phyloP scores from a whole-genome alignment of 1,284 basidiomycete genomes.

The Ceratobasidium sp. region DNA sequence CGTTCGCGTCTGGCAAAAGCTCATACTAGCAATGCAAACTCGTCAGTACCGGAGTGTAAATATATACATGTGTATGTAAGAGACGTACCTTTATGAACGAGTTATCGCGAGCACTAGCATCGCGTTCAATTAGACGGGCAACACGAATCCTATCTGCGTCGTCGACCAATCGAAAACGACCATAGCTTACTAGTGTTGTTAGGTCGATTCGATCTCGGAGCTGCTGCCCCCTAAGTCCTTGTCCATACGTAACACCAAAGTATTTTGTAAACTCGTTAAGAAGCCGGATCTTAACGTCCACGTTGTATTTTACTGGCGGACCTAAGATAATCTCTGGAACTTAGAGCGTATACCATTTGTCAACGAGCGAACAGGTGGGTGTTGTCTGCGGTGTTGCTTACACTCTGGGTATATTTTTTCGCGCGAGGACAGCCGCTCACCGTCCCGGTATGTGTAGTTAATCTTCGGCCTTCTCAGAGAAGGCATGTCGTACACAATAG shows the following conservation, averaged over 20 bases:
- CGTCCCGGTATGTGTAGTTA: background rate
- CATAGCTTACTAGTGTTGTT: constrained; percentile 15
- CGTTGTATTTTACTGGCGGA: background rate
- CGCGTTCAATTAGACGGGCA: constrained; percentile 42
- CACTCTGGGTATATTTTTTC: constrained; percentile 5
- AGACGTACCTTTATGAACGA: constrained; percentile 33
- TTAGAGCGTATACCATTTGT: background rate
- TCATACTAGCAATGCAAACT: background rate
- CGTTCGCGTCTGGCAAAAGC: background rate
- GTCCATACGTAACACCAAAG: background rate
- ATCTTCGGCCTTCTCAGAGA: background rate
- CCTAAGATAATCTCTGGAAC: background rate
- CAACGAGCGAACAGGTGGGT: background rate
- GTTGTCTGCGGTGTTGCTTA: background rate
- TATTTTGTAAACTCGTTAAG: background rate
- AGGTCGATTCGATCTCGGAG: constrained; percentile 4
- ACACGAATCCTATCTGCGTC: constrained; percentile 33
- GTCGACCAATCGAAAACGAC: constrained; percentile 20
- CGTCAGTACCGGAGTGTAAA: too few species aligned
- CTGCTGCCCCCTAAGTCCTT: background rate
- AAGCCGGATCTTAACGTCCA: background rate
- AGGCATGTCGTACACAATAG: background rate
- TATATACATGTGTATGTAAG: background rate
- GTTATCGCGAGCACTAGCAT: constrained; percentile 23
- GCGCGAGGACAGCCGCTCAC: background rate